These are phyloP conservation scores for Logfia minima DNA, from an alignment of 129 eudicot genomes.

Conservation along the genomic window DNA sequence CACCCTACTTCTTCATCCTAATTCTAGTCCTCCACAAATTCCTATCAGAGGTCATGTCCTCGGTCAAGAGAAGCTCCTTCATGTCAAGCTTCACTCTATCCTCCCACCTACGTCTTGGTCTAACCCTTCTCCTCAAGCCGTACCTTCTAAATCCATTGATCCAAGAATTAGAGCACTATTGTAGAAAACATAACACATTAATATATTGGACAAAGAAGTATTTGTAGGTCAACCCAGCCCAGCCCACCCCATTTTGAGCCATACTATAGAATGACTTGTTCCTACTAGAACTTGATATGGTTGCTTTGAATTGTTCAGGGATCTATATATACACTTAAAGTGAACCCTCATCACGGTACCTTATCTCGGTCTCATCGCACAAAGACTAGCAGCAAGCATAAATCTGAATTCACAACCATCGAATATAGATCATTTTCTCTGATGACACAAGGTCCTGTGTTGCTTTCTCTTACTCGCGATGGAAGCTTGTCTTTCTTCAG, in stretches of 20 bases:
- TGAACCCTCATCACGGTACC: conserved; percentile 72
- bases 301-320: conserved; percentile 58
- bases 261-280: neutral
- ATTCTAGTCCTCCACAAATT: no score
- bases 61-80: no score
- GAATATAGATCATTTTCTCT: conserved; percentile 86
- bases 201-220: neutral
- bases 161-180: neutral
- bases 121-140: no score
- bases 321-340: conserved; percentile 78
- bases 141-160: neutral
- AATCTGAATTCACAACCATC: conserved; percentile 75
- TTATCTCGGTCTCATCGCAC: conserved; percentile 71
- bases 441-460: conserved; percentile 89
- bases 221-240: no score
- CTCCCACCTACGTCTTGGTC: no score
- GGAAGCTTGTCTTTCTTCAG: conserved; percentile 92
- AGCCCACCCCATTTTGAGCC: neutral
- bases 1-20: no score
- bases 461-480: conserved; percentile 74
- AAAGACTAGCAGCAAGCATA: conserved; percentile 55
- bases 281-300: neutral
- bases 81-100: no score
- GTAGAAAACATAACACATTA: neutral
- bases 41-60: no score